Evolutionary conservation across 2,329 filamentous ascomycete species (phyloP), one percentile per base, ranked within the genome.

Genomic region (Cladophialophora psammophila): DNA sequence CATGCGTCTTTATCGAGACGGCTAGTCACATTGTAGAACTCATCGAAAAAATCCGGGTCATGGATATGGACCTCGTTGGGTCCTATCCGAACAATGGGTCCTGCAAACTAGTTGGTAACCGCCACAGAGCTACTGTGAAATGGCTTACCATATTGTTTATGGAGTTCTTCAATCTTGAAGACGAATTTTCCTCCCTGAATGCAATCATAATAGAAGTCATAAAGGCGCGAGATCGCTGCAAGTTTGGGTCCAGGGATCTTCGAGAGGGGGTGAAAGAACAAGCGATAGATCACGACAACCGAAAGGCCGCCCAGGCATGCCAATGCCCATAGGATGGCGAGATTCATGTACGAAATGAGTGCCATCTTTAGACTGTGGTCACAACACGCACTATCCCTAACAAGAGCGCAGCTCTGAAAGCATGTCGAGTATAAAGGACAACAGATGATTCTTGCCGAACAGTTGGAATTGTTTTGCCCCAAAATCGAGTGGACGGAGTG

Each of bases 171-270:
- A 32, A 80, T 76, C 67, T 78, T 74, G 67, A 76, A 79, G 13
- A 75, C 71, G 65, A 77, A 80, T 65, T 74, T 73, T 34, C 77
- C 77, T 13, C 63, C 57, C 12, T 69, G 61, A 15, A 76, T 66
- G n/a, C 76, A 72, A 64, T 78, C 75, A 67, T 70, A 70, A 64
- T 72, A 72, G 64, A 69, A 73, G 26, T 57, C 88, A 88, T 73
- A 70, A 18, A 69, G 48, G 42, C 64, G 63, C 6, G 69, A 69
- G 20, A 71, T 15, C 6, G 71, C 71, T 15, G 71, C 71, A 54
- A 68, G 48, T 34, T 67, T 71, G 2, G 71, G 71, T 3, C 71
- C 71, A 8, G 71, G 71, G 4, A 72, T 50, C 18, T 69, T 68
- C 45, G 67, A 58, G 10, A 72, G 64, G 15, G 71, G 68, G 42